Evolutionary conservation across 2,329 filamentous ascomycete genomes (phyloP), one percentile per base, ranked within the genome.

Genomic region (Alternaria arborescens): DNA sequence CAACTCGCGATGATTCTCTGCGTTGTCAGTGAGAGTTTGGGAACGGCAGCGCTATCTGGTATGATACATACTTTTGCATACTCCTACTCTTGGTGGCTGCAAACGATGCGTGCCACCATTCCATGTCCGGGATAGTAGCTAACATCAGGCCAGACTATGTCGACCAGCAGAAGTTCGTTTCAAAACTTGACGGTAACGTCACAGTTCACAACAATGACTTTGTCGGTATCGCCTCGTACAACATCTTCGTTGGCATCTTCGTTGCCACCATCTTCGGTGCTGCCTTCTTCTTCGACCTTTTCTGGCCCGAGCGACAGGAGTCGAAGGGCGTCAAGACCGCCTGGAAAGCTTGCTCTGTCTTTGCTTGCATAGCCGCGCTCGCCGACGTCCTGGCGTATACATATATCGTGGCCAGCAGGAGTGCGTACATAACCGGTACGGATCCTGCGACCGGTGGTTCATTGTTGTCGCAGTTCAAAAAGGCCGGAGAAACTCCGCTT

Each of bases 221-320:
- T 62, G 75, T 88, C 62, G 85, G 85, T 26, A 82, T 84, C 8
- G 83, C 82, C 1, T 83, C 82, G 2, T 88, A 83, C 77, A 87
- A 88, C 69, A 86, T 88, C 68, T 87, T 86, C 62, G 82, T 85
- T 8, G 86, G 86, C 20, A 79, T 88, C 32, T 85, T 82, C 18
- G 82, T 87, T 8, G 85, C 85, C 14, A 85, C 82, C 46, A 83
- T 88, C 67, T 88, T 88, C 67, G 85, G 85, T 22, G 82, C 82
- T 0, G 86, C 82, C 0, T 88, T 88, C 78, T 87, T 88, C 79
- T 87, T 88, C 74, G 86, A 88, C 68, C 81, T 88, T 4, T 87
- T 87, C 76, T 88, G 85, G 84, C 86, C 86, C 0, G 84, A 85
- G 52, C 80, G 86, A 48, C 71, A 79, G 10, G 86, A 88, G 62